Evolutionary conservation across 2,329 filamentous ascomycete species (phyloP).

Genomic region (Gliomastix tumulicola): DNA sequence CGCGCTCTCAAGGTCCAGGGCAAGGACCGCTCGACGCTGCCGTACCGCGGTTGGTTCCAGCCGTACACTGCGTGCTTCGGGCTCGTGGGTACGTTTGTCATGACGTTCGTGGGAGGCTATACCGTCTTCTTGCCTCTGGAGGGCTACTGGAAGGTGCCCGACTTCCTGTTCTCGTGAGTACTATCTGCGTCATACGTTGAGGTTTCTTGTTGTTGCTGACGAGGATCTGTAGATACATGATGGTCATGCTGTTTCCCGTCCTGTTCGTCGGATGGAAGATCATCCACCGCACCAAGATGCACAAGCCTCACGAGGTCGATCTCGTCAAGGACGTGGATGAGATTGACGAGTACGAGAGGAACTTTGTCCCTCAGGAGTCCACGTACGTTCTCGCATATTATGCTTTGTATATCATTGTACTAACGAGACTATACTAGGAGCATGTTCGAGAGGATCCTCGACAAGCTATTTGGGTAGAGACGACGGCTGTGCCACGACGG

Average conservation of each 20-base stretch:
- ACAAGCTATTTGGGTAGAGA: constrained; percentile 8
- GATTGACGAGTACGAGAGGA: constrained; percentile 61
- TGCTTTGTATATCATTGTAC: too few species aligned
- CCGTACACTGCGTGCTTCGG: constrained; percentile 67
- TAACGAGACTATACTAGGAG: too few species aligned
- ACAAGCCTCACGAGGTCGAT: constrained; percentile 53
- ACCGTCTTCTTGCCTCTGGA: constrained; percentile 60
- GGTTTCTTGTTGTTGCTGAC: background rate
- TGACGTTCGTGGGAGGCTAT: constrained; percentile 72
- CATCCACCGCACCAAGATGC: constrained; percentile 53
- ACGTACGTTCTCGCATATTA: constrained; percentile 40
- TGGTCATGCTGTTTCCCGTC: constrained; percentile 63
- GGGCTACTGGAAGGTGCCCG: constrained; percentile 57
- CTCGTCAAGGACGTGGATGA: constrained; percentile 54
- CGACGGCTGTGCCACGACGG: too few species aligned
- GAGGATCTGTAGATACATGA: constrained; percentile 61
- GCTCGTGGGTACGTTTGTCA: constrained; percentile 55
- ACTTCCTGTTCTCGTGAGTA: constrained; percentile 64
- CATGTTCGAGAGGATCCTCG: constrained; percentile 7
- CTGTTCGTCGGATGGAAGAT: constrained; percentile 69
- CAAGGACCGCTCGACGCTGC: constrained; percentile 58
- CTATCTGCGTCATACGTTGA: background rate
- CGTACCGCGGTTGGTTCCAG: constrained; percentile 62
- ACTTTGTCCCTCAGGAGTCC: constrained; percentile 46
- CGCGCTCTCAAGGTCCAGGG: constrained; percentile 64